A percentile compares a stretch with the other conserved stretches of the same genome.
phyloP scores from a whole-genome alignment of 305 asterid species.

The Fraxinus ornus region DNA sequence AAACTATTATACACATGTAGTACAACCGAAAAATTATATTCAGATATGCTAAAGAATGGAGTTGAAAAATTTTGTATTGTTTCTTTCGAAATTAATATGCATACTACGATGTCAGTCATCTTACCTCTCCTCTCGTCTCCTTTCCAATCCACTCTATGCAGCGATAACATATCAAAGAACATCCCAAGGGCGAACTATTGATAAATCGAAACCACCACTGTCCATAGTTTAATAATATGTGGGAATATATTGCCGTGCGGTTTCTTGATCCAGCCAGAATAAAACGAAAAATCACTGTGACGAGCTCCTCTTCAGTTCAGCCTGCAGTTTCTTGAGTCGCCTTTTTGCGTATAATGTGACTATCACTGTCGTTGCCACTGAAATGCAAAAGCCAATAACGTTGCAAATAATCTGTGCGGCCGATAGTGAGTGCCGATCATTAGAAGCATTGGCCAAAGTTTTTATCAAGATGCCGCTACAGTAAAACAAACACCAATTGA shows the following conservation, averaged over 20 bases:
- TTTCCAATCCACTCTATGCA: background rate
- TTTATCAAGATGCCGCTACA: slow-evolving; percentile 71
- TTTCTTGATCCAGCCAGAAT: background rate
- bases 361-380: slow-evolving; percentile 51
- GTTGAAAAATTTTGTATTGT: background rate
- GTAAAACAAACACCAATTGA: slow-evolving; percentile 16
- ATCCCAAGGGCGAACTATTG: background rate
- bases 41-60: background rate
- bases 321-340: slow-evolving; percentile 59
- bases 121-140: background rate
- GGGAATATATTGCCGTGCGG: background rate
- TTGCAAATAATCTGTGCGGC: slow-evolving; percentile 52
- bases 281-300: slow-evolving; percentile 26
- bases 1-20: no score
- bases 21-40: background rate
- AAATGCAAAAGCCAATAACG: slow-evolving; percentile 54
- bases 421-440: slow-evolving; percentile 43
- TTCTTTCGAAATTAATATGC: no score
- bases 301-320: slow-evolving; percentile 57
- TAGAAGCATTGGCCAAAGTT: slow-evolving; percentile 73
- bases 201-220: background rate
- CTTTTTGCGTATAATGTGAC: slow-evolving; percentile 63
- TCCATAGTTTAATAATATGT: background rate
- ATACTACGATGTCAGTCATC: background rate
- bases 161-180: background rate